Base-by-base conservation (phyloP, 306 rosid genomes). In the Citrullus colocynthis region DNA sequence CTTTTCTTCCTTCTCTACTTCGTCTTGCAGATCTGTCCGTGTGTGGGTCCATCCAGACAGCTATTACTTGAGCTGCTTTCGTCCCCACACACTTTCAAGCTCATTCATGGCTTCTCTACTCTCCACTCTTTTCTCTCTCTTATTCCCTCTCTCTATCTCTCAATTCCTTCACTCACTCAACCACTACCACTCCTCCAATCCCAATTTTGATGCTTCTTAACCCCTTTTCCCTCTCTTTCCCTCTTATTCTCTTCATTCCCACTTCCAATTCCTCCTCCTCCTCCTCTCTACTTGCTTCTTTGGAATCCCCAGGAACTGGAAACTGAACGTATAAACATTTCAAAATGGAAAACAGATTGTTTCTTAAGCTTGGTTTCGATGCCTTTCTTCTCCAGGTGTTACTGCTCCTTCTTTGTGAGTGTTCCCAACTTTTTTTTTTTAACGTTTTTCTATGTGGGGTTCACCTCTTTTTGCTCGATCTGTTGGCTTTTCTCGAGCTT, bases 1-100 rank as follows among this genome's bases (percentile, higher is more conserved):
- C 3, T 76, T 49, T 15, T 28, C 69, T 34, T 34, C 71, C 52
- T 57, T 20, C 51, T 78, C 32, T 75, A 61, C 79, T 48, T 17
- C n/a, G 7, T 32, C 4, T 24, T 42, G 61, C 78, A 67, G 70
- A 65, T 49, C 82, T 74, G 81, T 72, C 56, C 13, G 20, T 28
- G 14, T 14, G 76, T 72, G 76, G 76, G 76, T 12, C 60, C 76
- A 16, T 72, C 32, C 60, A 14, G 80, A 84, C 91, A 88, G 93
- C 98, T 88, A 90, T 84, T 86, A 85, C 85, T 83, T 79, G 77
- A 39, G 21, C 88, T 80, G 84, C 84, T 79, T 41, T 76, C 37
- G 89, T 83, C 87, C 96, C 91, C 89, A 88, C 93, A 74, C 78
- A 57, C 83, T 86, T 88, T 80, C 54, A 87, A 87, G 74, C 85